A percentile compares a stretch with the other conserved stretches of the same genome.
phyloP scores from a whole-genome alignment of 2,329 filamentous ascomycete species.

The Penicillium capsulatum region DNA sequence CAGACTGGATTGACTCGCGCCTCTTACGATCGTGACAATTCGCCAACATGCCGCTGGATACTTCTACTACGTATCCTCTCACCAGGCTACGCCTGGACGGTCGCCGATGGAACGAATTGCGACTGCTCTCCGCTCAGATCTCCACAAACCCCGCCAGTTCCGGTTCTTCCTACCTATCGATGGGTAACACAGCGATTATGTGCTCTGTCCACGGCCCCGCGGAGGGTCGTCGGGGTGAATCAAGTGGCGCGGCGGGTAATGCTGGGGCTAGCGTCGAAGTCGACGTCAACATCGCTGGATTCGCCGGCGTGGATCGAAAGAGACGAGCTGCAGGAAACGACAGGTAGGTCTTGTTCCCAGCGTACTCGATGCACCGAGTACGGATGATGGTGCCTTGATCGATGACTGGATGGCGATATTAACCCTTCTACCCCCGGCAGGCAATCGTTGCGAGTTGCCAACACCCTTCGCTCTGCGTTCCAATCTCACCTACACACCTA shows the following conservation, averaged over 20 bases:
- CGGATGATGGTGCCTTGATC: no score
- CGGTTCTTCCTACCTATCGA: slow-evolving; percentile 88
- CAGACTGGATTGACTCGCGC: no score
- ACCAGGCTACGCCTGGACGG: slow-evolving; percentile 78
- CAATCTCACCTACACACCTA: slow-evolving; percentile 75
- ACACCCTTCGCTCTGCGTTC: slow-evolving; percentile 73
- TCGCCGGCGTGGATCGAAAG: slow-evolving; percentile 81
- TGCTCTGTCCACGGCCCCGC: slow-evolving; percentile 84
- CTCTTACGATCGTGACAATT: slow-evolving; percentile 1
- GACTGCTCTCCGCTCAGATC: slow-evolving; percentile 81
- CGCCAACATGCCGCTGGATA: slow-evolving; percentile 80
- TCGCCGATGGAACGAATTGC: slow-evolving; percentile 94
- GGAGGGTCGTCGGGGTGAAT: slow-evolving; percentile 57
- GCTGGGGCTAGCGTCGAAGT: slow-evolving; percentile 68
- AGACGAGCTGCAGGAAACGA: slow-evolving; percentile 65
- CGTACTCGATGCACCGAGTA: neutral
- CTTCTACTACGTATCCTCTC: slow-evolving; percentile 82
- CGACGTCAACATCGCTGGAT: slow-evolving; percentile 79
- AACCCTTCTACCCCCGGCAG: slow-evolving; percentile 43
- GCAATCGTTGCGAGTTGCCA: slow-evolving; percentile 58
- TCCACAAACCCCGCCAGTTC: slow-evolving; percentile 89
- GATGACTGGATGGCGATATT: neutral
- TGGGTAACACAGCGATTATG: slow-evolving; percentile 96
- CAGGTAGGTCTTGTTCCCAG: slow-evolving; percentile 56
- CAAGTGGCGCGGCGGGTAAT: slow-evolving; percentile 42